Base-by-base conservation (phyloP, 2,329 filamentous ascomycete genomes). In the Emydomyces testavorans region DNA sequence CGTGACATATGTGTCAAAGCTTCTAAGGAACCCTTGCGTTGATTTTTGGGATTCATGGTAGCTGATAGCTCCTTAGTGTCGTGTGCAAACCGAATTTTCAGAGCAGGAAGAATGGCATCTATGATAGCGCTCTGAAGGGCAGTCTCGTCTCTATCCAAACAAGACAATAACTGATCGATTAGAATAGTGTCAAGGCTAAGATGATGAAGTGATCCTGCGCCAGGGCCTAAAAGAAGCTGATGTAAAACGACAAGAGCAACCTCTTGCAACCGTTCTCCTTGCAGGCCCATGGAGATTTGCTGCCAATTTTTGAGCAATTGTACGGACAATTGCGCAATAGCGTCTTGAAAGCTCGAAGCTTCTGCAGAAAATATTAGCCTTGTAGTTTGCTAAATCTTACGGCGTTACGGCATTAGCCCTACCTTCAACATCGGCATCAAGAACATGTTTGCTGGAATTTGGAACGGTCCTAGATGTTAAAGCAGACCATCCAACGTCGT, bases 121-220 rank as follows among this genome's bases (percentile, higher is more conserved):
- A 95, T 75, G 7, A 94, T 67, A 0, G 87, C 73, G 11, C 83
- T 80, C 58, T 94, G 88, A 1, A 90, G 75, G 45, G 80, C 80
- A 24, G 80, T 75, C 55, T 86, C 84, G 1, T 77, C 67, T 4
- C 75, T 72, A 31, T 72, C 64, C 16, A 87, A 69, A 13, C 80
- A 76, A 57, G 75, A 73, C 23, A 71, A 69, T 4, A 94, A 72
- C 53, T 79, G 76, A 26, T 82, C 78, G 50, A 92, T 82, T 23
- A 94, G 71, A 29, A 77, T 64, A 16, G 78, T 70, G 58, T 93
- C 86, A 7, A 93, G 69, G 47, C 83, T 78, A 39, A 64, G 62
- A 18, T 65, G 60, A 28, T 60, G 57, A 23, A 68, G 49, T 23
- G 65, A 59, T 42, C 66, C 64, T n/a, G 63, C 62, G 20, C 63